Conservation (phyloP, 495 filamentous ascomycete species). For the Talaromyces adpressus region DNA sequence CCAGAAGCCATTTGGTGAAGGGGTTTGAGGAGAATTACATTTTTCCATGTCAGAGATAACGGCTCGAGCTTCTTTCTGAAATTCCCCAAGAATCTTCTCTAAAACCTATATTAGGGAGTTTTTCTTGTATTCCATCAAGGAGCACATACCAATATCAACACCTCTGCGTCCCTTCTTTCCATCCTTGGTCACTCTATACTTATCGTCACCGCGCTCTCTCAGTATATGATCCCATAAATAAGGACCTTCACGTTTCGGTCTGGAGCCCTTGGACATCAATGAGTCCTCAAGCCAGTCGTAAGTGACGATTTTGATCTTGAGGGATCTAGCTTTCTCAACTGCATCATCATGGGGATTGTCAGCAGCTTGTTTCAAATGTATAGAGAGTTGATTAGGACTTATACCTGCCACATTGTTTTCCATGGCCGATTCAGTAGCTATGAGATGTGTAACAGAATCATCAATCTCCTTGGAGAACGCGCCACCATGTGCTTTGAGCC, state of each 20-base stretch:
- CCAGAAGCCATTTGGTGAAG: not conserved
- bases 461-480: constrained; percentile 30
- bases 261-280: constrained; percentile 21
- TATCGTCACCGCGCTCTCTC: constrained; percentile 7
- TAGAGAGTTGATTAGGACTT: not conserved
- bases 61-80: not conserved
- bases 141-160: constrained; percentile 13
- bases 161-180: constrained; percentile 19
- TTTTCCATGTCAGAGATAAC: constrained; percentile 3
- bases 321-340: constrained; percentile 37
- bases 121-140: not conserved
- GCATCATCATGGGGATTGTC: not conserved
- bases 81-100: constrained; percentile 2
- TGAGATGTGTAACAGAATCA: constrained; percentile 49
- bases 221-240: constrained; percentile 41
- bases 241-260: constrained; percentile 28
- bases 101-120: not conserved
- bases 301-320: constrained; percentile 46
- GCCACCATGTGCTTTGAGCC: constrained; percentile 50
- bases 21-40: not conserved
- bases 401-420: constrained; percentile 40
- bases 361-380: not conserved
- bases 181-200: constrained; percentile 16
- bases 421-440: constrained; percentile 46
- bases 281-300: constrained; percentile 59